These are phyloP conservation scores for Scheffersomyces cryptocercus DNA, from an alignment of 1,139 yeast species.

Conservation along the genomic window DNA sequence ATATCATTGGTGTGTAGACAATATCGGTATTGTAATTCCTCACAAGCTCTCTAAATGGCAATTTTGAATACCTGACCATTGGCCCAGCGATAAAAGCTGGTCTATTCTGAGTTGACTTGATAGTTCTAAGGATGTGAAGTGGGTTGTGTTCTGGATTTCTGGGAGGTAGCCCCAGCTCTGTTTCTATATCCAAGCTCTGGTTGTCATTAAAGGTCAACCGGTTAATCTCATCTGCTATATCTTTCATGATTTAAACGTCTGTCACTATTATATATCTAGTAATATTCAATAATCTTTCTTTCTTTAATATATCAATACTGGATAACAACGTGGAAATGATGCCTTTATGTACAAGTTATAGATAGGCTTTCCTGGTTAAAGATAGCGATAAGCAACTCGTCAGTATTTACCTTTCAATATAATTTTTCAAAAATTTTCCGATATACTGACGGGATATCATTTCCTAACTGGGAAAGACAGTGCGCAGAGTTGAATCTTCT, in stretches of 20 bases:
- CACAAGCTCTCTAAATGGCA: conserved; percentile 82
- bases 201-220: too few relatives aligned
- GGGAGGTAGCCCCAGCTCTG: background rate
- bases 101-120: conserved; percentile 39
- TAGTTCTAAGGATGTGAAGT: conserved; percentile 46
- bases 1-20: conserved; percentile 93
- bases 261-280: too few relatives aligned
- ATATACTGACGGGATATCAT: background rate
- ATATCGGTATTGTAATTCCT: conserved; percentile 77
- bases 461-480: background rate
- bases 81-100: conserved; percentile 90
- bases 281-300: too few relatives aligned
- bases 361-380: too few relatives aligned
- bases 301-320: too few relatives aligned
- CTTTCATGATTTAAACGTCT: too few relatives aligned
- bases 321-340: too few relatives aligned
- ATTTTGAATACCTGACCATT: conserved; percentile 93
- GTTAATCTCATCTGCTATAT: too few relatives aligned
- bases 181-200: too few relatives aligned
- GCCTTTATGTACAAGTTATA: too few relatives aligned
- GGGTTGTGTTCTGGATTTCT: conserved; percentile 59
- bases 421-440: background rate
- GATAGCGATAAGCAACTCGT: too few relatives aligned
- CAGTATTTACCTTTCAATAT: too few relatives aligned
- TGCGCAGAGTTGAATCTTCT: background rate